These are phyloP conservation scores for Yarrowia deformans DNA, from an alignment of 805 yeast species.

Conservation along the genomic window DNA sequence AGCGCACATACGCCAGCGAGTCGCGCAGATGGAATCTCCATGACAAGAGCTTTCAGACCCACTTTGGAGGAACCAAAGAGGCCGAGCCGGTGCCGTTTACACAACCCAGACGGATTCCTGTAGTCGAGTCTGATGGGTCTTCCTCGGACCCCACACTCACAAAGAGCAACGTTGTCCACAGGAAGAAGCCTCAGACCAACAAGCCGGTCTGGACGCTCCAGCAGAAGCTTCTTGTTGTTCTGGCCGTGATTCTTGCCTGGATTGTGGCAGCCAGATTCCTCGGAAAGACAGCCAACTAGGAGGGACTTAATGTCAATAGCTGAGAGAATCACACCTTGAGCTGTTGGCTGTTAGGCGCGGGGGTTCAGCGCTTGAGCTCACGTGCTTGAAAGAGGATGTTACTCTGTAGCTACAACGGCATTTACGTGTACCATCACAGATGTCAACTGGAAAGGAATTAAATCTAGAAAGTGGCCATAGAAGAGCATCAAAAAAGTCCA, in stretches of 20 bases:
- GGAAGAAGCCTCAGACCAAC: conserved; percentile 14
- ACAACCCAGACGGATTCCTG: background rate
- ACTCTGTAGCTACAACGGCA: background rate
- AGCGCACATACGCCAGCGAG: conserved; percentile 62
- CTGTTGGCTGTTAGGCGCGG: background rate
- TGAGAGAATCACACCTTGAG: background rate
- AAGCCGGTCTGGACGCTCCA: conserved; percentile 11
- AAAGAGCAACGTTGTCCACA: conserved; percentile 3
- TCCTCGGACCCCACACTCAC: background rate
- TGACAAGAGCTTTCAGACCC: conserved; percentile 22
- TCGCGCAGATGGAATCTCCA: conserved; percentile 67
- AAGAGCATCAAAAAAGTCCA: conserved; percentile 14
- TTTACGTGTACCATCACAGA: background rate
- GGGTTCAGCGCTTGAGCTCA: background rate
- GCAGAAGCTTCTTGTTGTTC: conserved; percentile 19
- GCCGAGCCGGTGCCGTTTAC: conserved; percentile 7
- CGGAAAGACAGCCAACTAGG: conserved; percentile 36
- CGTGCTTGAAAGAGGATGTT: background rate
- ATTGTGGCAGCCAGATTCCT: conserved; percentile 25
- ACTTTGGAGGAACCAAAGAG: conserved; percentile 27
- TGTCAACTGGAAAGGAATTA: background rate
- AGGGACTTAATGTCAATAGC: no score
- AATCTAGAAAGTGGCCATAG: conserved; percentile 11
- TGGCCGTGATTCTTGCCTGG: conserved; percentile 34
- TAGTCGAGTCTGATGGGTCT: conserved; percentile 10